These are phyloP conservation scores for Amanita thiersii DNA, from an alignment of 768 basidiomycete species.

Conservation along the genomic window DNA sequence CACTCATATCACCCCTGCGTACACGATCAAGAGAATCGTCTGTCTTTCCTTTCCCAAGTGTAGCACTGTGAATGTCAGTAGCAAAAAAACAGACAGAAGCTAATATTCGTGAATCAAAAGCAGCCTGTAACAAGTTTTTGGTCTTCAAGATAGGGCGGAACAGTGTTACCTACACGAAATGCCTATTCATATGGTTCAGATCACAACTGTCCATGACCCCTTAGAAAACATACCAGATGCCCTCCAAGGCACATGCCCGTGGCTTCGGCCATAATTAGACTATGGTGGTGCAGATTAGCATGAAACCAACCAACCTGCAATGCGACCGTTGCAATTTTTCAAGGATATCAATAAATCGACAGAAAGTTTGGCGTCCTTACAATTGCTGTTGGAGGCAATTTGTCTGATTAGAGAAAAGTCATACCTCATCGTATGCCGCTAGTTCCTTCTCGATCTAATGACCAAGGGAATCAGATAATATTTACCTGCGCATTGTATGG, in stretches of 20 bases:
- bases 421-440: conserved; percentile 81
- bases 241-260: conserved; percentile 92
- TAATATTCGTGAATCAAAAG: conserved; percentile 78
- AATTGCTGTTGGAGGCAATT: conserved; percentile 1
- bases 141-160: background rate
- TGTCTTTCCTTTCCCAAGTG: conserved; percentile 76
- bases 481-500: background rate
- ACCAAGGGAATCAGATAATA: conserved; percentile 5
- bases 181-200: background rate
- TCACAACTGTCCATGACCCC: background rate
- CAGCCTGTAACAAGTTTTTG: conserved; percentile 72
- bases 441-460: conserved; percentile 82
- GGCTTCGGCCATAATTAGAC: conserved; percentile 26
- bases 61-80: conserved; percentile 85
- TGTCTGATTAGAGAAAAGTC: background rate
- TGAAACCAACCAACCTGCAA: conserved; percentile 49
- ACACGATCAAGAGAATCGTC: conserved; percentile 79
- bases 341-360: conserved; percentile 68
- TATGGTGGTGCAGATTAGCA: conserved; percentile 7
- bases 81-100: conserved; percentile 92
- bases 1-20: conserved; percentile 62
- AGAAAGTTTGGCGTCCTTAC: conserved; percentile 69
- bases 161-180: conserved; percentile 5
- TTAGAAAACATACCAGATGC: conserved; percentile 41
- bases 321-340: conserved; percentile 84